Conservation (phyloP, 1,284 basidiomycete species). For the Stereum hirsutum region DNA sequence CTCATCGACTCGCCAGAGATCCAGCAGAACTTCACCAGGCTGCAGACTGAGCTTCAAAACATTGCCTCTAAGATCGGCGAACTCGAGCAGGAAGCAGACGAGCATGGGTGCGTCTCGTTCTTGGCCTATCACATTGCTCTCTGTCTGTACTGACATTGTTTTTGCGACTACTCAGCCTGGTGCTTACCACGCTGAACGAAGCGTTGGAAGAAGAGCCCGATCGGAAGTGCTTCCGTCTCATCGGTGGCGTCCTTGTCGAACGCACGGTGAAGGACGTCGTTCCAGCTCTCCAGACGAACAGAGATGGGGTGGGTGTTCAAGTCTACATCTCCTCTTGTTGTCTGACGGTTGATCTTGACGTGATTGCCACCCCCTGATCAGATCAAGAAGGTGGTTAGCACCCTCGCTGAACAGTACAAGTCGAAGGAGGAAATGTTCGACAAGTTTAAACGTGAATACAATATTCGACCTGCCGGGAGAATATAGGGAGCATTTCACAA, state of each 20-base stretch:
- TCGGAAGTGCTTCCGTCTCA: constrained; percentile 93
- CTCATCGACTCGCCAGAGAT: constrained; percentile 57
- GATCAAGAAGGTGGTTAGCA: constrained; percentile 76
- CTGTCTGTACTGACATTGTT: not conserved
- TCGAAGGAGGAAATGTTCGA: constrained; percentile 81
- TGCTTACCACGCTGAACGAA: constrained; percentile 81
- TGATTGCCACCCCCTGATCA: constrained; percentile 22
- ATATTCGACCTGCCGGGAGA: constrained; percentile 51
- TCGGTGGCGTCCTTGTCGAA: constrained; percentile 95
- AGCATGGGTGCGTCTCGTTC: constrained; percentile 56
- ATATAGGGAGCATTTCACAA: too few species aligned
- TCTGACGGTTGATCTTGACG: constrained; percentile 5
- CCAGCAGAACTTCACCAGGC: constrained; percentile 64
- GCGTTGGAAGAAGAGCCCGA: constrained; percentile 72
- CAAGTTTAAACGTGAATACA: constrained; percentile 74
- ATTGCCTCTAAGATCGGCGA: constrained; percentile 90
- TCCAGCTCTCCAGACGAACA: constrained; percentile 81
- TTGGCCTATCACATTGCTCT: not conserved
- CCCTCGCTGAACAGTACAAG: constrained; percentile 80
- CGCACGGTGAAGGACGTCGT: constrained; percentile 94
- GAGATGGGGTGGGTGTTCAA: constrained; percentile 62
- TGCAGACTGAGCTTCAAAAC: constrained; percentile 78
- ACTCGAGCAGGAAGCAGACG: constrained; percentile 87
- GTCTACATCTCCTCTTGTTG: constrained; percentile 1
- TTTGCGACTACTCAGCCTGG: constrained; percentile 49